Percentiles rank a stretch among this genome's conserved stretches.
These are phyloP conservation scores for Arthrobotrys sinensis DNA, from an alignment of 2,329 filamentous ascomycete species.

Conservation along the genomic window DNA sequence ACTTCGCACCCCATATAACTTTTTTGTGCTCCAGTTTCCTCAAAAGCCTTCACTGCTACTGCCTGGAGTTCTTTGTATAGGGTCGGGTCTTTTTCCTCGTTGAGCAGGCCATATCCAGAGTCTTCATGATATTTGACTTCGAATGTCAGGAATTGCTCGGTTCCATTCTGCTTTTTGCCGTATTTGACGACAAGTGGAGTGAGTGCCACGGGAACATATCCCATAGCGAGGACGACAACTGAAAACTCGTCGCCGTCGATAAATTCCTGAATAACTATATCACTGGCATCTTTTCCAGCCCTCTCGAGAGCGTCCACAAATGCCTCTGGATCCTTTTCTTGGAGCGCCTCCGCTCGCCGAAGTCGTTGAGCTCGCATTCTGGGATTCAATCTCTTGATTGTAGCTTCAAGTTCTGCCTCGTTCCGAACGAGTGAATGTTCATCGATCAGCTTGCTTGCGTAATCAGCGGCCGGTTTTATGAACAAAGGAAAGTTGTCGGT, in stretches of 20 bases:
- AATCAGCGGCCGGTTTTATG: slow-evolving; percentile 4
- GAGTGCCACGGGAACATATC: not conserved
- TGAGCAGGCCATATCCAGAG: not conserved
- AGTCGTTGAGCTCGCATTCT: slow-evolving; percentile 15
- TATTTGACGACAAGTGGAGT: slow-evolving; percentile 8
- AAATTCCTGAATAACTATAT: slow-evolving; percentile 15
- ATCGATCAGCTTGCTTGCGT: slow-evolving; percentile 11
- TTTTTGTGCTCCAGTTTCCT: not conserved
- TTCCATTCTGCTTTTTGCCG: not conserved
- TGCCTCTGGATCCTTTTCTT: slow-evolving; percentile 4
- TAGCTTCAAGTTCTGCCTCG: slow-evolving; percentile 5
- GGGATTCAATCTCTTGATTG: slow-evolving; percentile 6
- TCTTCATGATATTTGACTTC: slow-evolving; percentile 11
- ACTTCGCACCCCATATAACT: slow-evolving; percentile 15
- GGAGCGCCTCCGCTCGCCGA: not conserved
- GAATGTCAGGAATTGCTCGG: slow-evolving; percentile 9
- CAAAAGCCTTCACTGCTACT: slow-evolving; percentile 5
- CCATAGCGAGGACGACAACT: slow-evolving; percentile 6
- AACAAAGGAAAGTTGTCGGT: slow-evolving; percentile 5
- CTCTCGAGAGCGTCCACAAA: not conserved
- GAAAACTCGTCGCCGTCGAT: slow-evolving; percentile 14
- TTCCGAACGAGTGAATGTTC: slow-evolving; percentile 10
- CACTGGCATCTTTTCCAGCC: not conserved
- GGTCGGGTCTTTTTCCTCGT: not conserved
- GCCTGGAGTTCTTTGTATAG: slow-evolving; percentile 16